Conservation (phyloP, 305 asterid genomes). For the Fraxinus platypoda region DNA sequence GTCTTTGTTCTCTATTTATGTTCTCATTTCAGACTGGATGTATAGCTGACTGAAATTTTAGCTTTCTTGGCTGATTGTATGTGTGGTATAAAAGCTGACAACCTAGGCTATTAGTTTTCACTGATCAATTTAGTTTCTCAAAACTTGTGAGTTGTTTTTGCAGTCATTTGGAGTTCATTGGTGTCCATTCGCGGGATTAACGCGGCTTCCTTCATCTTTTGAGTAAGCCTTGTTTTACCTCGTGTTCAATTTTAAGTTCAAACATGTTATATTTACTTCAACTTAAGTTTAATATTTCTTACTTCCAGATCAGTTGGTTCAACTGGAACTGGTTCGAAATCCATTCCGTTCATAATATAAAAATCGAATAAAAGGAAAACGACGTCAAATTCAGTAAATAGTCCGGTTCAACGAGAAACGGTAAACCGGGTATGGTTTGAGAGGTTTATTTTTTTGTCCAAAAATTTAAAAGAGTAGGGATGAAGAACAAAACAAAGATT, state of each 20-base stretch:
- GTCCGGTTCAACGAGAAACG: not conserved
- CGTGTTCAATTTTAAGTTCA: slow-evolving; percentile 1
- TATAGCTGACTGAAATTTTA: slow-evolving; percentile 3
- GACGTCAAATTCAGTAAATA: not conserved
- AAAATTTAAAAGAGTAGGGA: not conserved
- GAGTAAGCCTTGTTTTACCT: slow-evolving; percentile 50
- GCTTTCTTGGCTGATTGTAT: not conserved
- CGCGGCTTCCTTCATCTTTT: slow-evolving; percentile 63
- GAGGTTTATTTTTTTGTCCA: not conserved
- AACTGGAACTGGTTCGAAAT: not conserved
- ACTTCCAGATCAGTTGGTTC: not conserved
- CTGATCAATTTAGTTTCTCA: slow-evolving; percentile 12
- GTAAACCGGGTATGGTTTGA: not conserved
- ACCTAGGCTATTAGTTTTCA: not conserved
- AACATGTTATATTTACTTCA: not conserved
- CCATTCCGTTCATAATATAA: not conserved
- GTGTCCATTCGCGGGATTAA: slow-evolving; percentile 67
- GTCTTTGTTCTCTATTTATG: slow-evolving; percentile 1
- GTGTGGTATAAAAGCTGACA: not conserved
- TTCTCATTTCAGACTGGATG: not conserved
- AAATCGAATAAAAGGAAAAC: not conserved
- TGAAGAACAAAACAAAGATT: not conserved
- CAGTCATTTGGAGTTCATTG: slow-evolving; percentile 85
- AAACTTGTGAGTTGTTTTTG: slow-evolving; percentile 30
- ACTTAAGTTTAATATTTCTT: not conserved